Evolutionary conservation across 148 eudicot genomes (phyloP), one percentile per base, ranked within the genome.

Genomic region (Amaranthus cruentus): DNA sequence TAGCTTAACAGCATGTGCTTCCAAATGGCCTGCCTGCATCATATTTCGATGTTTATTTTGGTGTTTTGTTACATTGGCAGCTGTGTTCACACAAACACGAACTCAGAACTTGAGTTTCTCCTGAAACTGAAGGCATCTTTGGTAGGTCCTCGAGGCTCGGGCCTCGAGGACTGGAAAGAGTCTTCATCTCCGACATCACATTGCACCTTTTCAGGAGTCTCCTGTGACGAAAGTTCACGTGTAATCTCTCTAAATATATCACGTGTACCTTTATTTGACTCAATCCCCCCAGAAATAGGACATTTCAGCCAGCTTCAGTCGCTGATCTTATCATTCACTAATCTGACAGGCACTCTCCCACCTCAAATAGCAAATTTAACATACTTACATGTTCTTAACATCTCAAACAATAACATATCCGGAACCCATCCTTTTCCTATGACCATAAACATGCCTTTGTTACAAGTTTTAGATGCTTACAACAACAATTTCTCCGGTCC

Each of bases 211-310:
- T 76, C 77, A 9, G 74, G 83, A 2, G 51, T 81, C 51, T 54
- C 66, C 5, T 81, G 80, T 62, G 77, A 76, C 43, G 47, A 28
- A 44, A 62, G 38, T 42, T 62, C 59, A 46, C 76, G 59, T 59
- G 80, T 76, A 51, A 68, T 49, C 6, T 68, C 74, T 62, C 70
- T 81, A 6, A 72, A 81, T 18, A 68, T 80, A 10, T 75, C 83
- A 10, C 4, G 3, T 14, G 59, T 76, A 42, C 79, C 76, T 60
- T 50, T 80, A 6, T 80, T 10, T 8, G 83, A 79, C 8, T 71
- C 76, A 21, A 76, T 80, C 61, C 76, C 83, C 47, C 79, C 79
- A 4, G 83, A 80, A 77, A 71, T 76, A 28, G 83, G 83, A 47
- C 76, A 59, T 28, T 67, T 76, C 6, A 71, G 53, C 52, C 62